Evolutionary conservation across 2,329 filamentous ascomycete genomes (phyloP).

Genomic region (Clonostachys sp.): DNA sequence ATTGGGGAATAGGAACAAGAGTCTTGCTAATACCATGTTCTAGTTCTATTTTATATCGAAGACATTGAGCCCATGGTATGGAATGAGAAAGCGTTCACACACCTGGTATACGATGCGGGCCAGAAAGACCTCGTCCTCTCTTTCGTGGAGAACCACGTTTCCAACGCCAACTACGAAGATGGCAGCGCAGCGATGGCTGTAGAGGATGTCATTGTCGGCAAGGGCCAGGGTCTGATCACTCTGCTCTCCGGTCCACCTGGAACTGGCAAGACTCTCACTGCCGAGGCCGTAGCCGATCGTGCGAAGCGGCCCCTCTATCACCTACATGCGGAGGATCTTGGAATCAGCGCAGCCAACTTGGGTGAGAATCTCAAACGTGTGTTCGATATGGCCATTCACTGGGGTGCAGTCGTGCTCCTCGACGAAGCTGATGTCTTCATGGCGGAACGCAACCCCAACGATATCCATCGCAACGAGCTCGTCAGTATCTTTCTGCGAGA

Average conservation of each 20-base stretch:
- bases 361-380: conserved; percentile 40
- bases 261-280: conserved; percentile 40
- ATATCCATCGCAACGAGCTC: conserved; percentile 43
- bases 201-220: conserved; percentile 32
- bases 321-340: conserved; percentile 42
- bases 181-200: no score
- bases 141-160: conserved; percentile 38
- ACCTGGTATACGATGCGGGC: conserved; percentile 40
- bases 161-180: conserved; percentile 13
- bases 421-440: conserved; percentile 33
- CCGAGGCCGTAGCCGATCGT: conserved; percentile 35
- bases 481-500: conserved; percentile 41
- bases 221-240: conserved; percentile 38
- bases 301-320: conserved; percentile 37
- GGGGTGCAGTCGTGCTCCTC: conserved; percentile 17
- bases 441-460: conserved; percentile 34
- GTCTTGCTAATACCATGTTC: background rate
- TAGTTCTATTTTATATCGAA: conserved; percentile 30
- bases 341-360: conserved; percentile 32
- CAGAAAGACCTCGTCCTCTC: conserved; percentile 42
- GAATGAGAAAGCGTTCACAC: conserved; percentile 38
- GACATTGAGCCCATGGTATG: conserved; percentile 34
- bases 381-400: conserved; percentile 34
- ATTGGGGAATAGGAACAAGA: background rate
- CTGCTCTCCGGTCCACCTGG: conserved; percentile 39